phyloP scores from a whole-genome alignment of 495 filamentous ascomycete species.

The Thozetella sp. region DNA sequence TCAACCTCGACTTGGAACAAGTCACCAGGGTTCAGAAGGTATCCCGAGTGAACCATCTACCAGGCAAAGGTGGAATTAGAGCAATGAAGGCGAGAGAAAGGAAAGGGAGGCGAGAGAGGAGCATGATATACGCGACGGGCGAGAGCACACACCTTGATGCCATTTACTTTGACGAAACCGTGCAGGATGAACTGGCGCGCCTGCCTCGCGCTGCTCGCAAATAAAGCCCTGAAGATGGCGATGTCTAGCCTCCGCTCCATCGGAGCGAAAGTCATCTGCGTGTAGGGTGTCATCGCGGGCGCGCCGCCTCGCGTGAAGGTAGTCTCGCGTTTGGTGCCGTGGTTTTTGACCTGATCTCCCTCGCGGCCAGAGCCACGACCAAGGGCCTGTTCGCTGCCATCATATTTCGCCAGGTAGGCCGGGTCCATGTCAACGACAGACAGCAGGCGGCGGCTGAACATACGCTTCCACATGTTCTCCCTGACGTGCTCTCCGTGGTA shows the following conservation, averaged over 20 bases:
- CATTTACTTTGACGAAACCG: slow-evolving; percentile 93
- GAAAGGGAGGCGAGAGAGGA: neutral
- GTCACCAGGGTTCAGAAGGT: slow-evolving; percentile 95
- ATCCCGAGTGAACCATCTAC: slow-evolving; percentile 90
- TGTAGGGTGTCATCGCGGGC: slow-evolving; percentile 68
- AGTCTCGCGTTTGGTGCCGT: neutral
- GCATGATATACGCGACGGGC: neutral
- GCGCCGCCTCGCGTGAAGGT: neutral
- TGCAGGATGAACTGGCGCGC: slow-evolving; percentile 93
- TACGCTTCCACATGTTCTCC: slow-evolving; percentile 87
- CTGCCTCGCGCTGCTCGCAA: slow-evolving; percentile 92
- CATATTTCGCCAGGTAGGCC: slow-evolving; percentile 68
- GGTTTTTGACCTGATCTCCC: neutral
- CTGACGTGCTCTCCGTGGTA: slow-evolving; percentile 95
- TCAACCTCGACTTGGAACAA: slow-evolving; percentile 95
- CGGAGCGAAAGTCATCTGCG: slow-evolving; percentile 90
- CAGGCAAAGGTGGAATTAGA: neutral
- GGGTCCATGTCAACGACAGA: slow-evolving; percentile 86
- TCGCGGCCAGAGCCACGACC: slow-evolving; percentile 75
- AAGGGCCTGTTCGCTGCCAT: slow-evolving; percentile 78
- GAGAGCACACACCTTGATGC: slow-evolving; percentile 96
- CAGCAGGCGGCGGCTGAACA: slow-evolving; percentile 79
- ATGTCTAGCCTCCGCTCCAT: slow-evolving; percentile 89
- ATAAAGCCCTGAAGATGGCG: slow-evolving; percentile 87
- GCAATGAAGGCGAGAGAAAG: slow-evolving; percentile 6